phyloP scores from a whole-genome alignment of 257 asterid genomes.

The Rubia yunnanensis region DNA sequence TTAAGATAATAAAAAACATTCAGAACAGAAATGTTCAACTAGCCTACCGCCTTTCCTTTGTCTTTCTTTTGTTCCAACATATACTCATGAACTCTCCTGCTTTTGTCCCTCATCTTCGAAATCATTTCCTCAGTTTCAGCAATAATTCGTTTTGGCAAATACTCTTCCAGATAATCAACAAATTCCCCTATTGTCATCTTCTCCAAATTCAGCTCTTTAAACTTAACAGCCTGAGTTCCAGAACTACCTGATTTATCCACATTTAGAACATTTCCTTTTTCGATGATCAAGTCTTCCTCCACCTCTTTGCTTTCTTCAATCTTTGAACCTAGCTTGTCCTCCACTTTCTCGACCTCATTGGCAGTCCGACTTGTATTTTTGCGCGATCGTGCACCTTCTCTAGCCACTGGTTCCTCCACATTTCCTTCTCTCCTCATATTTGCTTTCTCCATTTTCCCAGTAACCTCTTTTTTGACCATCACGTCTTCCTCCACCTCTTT shows the following conservation, averaged over 20 bases:
- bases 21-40: neutral
- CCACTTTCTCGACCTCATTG: neutral
- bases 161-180: conserved; percentile 47
- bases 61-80: conserved; percentile 45
- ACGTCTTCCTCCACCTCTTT: conserved; percentile 11
- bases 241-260: conserved; percentile 29
- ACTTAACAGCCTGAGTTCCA: conserved; percentile 18
- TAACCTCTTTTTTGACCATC: neutral
- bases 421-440: neutral
- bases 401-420: neutral
- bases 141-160: conserved; percentile 51
- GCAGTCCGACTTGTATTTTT: neutral
- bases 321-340: conserved; percentile 4
- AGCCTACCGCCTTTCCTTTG: conserved; percentile 8
- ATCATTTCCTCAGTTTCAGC: conserved; percentile 54
- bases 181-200: conserved; percentile 63
- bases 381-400: conserved; percentile 29
- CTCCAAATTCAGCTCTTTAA: conserved; percentile 31
- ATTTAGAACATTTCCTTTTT: conserved; percentile 6
- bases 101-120: conserved; percentile 47
- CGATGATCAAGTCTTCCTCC: neutral
- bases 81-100: conserved; percentile 43
- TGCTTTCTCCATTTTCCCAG: neutral
- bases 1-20: neutral
- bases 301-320: conserved; percentile 11